These are phyloP conservation scores for Neospora caninum DNA, from an alignment of 169 alveolate species.

Conservation along the genomic window DNA sequence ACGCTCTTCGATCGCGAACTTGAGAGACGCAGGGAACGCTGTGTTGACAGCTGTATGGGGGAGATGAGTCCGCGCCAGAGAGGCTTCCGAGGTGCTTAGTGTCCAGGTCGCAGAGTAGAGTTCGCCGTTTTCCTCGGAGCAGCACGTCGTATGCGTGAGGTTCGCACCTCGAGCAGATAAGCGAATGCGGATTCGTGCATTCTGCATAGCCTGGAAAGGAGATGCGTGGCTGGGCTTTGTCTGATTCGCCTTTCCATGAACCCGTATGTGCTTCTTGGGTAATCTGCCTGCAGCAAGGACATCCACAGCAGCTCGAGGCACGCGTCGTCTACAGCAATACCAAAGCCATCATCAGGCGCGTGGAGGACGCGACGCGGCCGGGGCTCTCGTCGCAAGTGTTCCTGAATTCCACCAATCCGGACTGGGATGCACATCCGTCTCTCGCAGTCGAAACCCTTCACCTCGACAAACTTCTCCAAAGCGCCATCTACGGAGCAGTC, in stretches of 20 bases:
- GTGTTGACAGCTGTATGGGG: no score
- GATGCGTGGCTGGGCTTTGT: neutral
- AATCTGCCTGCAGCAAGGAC: neutral
- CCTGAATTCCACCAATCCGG: neutral
- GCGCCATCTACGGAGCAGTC: slow-evolving; percentile 48
- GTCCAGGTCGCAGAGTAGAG: no score
- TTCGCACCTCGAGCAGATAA: no score
- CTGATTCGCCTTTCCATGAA: neutral
- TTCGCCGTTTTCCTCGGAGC: no score
- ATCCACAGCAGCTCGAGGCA: neutral
- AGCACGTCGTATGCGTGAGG: no score
- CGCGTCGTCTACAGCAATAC: slow-evolving; percentile 21
- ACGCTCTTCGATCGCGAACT: no score
- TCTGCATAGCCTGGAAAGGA: no score
- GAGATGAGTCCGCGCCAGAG: no score
- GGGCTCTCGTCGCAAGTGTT: neutral
- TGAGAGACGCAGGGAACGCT: no score
- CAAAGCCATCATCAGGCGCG: neutral
- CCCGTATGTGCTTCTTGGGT: neutral
- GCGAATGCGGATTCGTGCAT: neutral
- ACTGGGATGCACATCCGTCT: neutral
- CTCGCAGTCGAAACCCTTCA: slow-evolving; percentile 4
- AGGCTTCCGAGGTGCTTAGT: no score
- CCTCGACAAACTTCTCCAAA: slow-evolving; percentile 19
- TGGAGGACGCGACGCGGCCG: neutral